These are phyloP conservation scores for Leccinum aurantiacum DNA, from an alignment of 768 basidiomycete species.

Conservation along the genomic window DNA sequence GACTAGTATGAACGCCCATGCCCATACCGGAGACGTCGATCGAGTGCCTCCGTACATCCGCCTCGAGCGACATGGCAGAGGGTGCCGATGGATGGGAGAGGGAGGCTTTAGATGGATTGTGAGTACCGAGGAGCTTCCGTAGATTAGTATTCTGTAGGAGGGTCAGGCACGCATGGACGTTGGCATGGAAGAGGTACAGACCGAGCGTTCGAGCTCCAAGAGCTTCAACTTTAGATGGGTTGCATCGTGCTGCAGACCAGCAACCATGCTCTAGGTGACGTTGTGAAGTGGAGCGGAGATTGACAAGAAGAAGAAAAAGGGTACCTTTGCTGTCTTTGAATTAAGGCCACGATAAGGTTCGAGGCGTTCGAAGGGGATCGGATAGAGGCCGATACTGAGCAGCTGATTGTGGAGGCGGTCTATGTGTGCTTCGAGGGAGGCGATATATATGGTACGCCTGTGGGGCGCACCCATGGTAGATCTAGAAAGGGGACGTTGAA, in stretches of 20 bases:
- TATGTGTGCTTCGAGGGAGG: constrained; percentile 72
- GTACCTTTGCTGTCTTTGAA: constrained; percentile 72
- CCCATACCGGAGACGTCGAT: constrained; percentile 34
- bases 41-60: constrained; percentile 35
- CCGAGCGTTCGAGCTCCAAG: constrained; percentile 68
- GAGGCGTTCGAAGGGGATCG: constrained; percentile 54
- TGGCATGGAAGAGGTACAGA: constrained; percentile 27
- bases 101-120: constrained; percentile 17
- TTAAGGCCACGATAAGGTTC: constrained; percentile 70
- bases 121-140: constrained; percentile 31
- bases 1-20: constrained; percentile 25
- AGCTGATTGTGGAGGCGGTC: constrained; percentile 65
- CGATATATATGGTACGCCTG: constrained; percentile 67
- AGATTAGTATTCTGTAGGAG: constrained; percentile 31
- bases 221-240: constrained; percentile 59
- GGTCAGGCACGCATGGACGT: neutral
- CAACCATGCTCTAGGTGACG: constrained; percentile 62
- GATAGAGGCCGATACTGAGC: constrained; percentile 51
- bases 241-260: constrained; percentile 66
- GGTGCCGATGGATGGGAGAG: constrained; percentile 27
- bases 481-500: constrained; percentile 30
- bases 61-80: constrained; percentile 31
- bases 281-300: neutral
- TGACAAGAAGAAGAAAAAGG: neutral
- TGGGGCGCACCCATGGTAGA: constrained; percentile 67